phyloP scores from a whole-genome alignment of 306 rosid genomes.

The Mimosa pudica region DNA sequence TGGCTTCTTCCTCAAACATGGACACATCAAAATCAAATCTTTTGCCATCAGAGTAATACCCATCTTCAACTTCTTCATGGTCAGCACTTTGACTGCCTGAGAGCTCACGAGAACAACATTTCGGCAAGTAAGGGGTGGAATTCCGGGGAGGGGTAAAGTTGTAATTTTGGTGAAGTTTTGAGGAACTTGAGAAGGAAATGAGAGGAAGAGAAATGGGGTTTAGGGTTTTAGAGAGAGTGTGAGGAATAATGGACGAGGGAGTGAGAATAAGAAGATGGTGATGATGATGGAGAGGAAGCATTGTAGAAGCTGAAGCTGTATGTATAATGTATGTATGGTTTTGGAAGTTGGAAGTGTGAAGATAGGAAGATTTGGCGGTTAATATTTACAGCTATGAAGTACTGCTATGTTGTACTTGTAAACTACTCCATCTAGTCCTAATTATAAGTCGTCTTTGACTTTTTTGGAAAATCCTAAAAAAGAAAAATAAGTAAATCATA shows the following conservation, averaged over 20 bases:
- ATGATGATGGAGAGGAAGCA: slow-evolving; percentile 41
- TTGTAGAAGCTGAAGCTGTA: slow-evolving; percentile 27
- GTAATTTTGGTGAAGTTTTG: slow-evolving; percentile 17
- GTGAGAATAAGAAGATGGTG: slow-evolving; percentile 33
- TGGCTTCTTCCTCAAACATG: slow-evolving; percentile 72
- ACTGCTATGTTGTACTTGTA: no score
- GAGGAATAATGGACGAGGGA: slow-evolving; percentile 32
- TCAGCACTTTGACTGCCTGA: slow-evolving; percentile 31
- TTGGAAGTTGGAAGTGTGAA: no score
- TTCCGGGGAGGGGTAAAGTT: slow-evolving; percentile 36
- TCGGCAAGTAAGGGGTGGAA: slow-evolving; percentile 26
- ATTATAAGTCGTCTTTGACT: no score
- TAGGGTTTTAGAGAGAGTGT: slow-evolving; percentile 42
- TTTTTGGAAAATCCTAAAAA: no score
- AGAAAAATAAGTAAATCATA: no score
- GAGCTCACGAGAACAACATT: slow-evolving; percentile 18
- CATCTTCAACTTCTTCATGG: slow-evolving; percentile 15
- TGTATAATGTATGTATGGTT: no score
- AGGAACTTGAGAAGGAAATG: background rate
- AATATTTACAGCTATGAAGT: background rate
- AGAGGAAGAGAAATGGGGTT: slow-evolving; percentile 25
- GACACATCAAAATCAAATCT: slow-evolving; percentile 44
- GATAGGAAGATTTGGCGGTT: slow-evolving; percentile 39
- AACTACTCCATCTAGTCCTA: no score
- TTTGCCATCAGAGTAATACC: slow-evolving; percentile 41